A percentile compares a stretch with the other conserved stretches of the same genome.
Evolutionary conservation across 1,139 yeast species (phyloP).

Genomic region (Pichiaceae sp.): DNA sequence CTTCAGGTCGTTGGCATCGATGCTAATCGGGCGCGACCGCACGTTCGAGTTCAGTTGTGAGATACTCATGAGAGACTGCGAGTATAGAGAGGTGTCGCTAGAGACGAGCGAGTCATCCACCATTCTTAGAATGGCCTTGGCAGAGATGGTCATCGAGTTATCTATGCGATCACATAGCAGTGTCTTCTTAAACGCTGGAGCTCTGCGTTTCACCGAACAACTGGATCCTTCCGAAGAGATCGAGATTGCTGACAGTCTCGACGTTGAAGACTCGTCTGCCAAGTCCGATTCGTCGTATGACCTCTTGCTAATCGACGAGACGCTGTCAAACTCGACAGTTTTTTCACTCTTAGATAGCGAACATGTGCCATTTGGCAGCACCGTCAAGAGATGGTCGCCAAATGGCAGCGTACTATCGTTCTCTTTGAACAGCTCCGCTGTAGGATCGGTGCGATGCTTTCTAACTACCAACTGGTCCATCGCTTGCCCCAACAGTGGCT

Average conservation of each 20-base stretch:
- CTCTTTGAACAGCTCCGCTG: not conserved
- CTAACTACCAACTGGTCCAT: too few relatives aligned
- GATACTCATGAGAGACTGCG: slow-evolving; percentile 13
- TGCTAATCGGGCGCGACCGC: slow-evolving; percentile 10
- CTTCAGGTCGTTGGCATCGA: slow-evolving; percentile 22
- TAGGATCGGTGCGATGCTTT: too few relatives aligned
- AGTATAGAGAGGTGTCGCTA: slow-evolving; percentile 24
- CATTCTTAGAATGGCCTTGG: slow-evolving; percentile 26
- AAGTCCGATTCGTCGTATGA: not conserved
- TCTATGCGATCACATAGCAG: slow-evolving; percentile 14
- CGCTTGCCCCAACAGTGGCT: too few relatives aligned
- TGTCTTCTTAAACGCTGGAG: not conserved
- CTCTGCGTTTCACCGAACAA: slow-evolving; percentile 4
- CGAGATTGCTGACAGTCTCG: not conserved
- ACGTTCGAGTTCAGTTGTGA: slow-evolving; percentile 1
- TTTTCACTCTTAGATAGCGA: too few relatives aligned
- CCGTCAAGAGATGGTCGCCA: too few relatives aligned
- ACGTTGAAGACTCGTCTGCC: not conserved
- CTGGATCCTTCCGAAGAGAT: not conserved
- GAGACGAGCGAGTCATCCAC: slow-evolving; percentile 27
- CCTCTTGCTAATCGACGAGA: not conserved
- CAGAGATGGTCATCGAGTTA: slow-evolving; percentile 26
- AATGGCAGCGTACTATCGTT: not conserved
- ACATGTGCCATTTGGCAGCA: too few relatives aligned
- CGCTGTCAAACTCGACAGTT: not conserved